phyloP scores from a whole-genome alignment of 371 early-diverging fungal genomes.

The Lichtheimia hyalospora region DNA sequence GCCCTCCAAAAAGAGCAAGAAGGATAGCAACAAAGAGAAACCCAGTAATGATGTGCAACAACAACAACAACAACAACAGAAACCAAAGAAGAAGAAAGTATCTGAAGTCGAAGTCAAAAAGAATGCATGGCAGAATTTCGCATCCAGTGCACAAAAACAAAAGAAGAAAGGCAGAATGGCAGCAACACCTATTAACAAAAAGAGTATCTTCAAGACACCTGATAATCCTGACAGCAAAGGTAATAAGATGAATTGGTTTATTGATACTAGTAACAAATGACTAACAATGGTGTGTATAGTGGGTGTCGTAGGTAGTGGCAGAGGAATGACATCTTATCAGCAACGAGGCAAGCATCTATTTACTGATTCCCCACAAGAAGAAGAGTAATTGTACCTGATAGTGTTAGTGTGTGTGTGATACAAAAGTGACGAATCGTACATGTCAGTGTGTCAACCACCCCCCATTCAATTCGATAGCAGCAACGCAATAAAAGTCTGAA shows the following conservation, averaged over 20 bases:
- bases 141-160: conserved; percentile 51
- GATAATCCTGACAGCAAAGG: conserved; percentile 70
- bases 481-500: not conserved
- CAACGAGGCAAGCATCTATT: conserved; percentile 69
- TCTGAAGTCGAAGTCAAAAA: conserved; percentile 74
- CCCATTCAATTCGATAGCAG: too few relatives aligned
- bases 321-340: conserved; percentile 68
- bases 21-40: conserved; percentile 20
- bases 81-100: conserved; percentile 41
- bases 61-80: conserved; percentile 11
- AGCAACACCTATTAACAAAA: conserved; percentile 55
- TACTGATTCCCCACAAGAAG: conserved; percentile 19
- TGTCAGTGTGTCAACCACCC: too few relatives aligned
- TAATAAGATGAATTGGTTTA: conserved; percentile 12
- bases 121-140: conserved; percentile 80
- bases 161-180: conserved; percentile 40
- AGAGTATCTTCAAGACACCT: conserved; percentile 71
- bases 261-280: too few relatives aligned
- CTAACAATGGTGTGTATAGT: conserved; percentile 31
- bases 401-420: not conserved
- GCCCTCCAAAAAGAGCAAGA: conserved; percentile 45
- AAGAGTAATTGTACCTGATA: conserved; percentile 10
- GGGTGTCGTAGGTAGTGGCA: conserved; percentile 71
- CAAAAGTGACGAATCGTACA: not conserved
- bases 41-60: not conserved